These are phyloP conservation scores for Flaveria trinervia DNA, from an alignment of 129 eudicot genomes.

Conservation along the genomic window DNA sequence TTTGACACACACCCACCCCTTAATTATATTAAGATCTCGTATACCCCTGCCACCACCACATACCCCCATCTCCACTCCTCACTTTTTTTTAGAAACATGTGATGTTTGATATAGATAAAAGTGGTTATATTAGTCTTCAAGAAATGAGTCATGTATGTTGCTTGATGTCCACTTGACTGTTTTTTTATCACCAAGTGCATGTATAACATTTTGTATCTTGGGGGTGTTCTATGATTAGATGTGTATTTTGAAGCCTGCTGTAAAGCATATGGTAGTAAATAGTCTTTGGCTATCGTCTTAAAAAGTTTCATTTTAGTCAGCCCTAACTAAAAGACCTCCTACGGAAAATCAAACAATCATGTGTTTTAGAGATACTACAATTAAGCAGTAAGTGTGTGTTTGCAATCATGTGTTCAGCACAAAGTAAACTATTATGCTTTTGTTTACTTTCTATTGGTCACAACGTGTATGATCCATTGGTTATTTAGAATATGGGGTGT, in stretches of 20 bases:
- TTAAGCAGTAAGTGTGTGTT: constrained; percentile 50
- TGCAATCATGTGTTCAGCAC: too few species aligned
- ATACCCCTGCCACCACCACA: too few species aligned
- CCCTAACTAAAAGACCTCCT: constrained; percentile 69
- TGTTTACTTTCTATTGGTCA: too few species aligned
- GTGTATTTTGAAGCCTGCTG: background rate
- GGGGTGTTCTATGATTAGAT: background rate
- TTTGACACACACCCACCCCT: too few species aligned
- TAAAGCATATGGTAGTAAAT: background rate
- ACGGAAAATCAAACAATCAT: constrained; percentile 90
- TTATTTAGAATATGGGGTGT: too few species aligned
- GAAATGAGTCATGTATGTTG: constrained; percentile 84
- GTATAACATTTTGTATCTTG: background rate
- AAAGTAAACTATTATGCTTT: too few species aligned
- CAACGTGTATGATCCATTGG: too few species aligned
- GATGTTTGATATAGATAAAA: constrained; percentile 69
- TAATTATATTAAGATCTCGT: too few species aligned
- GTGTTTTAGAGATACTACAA: constrained; percentile 81
- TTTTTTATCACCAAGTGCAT: too few species aligned
- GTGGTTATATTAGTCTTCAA: constrained; percentile 84
- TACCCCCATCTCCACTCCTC: too few species aligned
- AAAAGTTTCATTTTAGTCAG: constrained; percentile 34
- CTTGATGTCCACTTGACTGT: background rate
- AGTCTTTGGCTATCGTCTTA: background rate
- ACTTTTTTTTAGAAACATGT: too few species aligned